Percentiles rank a stretch among this genome's conserved stretches.
Conservation (phyloP, 2,329 filamentous ascomycete genomes). For the Chrysoporthe austroafricana region DNA sequence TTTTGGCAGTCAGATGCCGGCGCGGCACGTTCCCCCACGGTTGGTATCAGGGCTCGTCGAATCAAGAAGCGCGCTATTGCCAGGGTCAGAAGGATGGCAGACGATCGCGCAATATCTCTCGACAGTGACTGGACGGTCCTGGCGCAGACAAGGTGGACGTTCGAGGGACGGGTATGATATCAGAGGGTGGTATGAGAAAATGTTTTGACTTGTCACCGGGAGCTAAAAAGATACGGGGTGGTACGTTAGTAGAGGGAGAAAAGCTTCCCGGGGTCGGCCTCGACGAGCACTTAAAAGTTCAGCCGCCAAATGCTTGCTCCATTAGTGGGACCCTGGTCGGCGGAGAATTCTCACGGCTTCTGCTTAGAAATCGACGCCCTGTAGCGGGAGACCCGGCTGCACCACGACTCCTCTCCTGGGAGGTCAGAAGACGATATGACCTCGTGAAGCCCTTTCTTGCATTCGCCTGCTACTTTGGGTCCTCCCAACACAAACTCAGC, state of each 20-base stretch:
- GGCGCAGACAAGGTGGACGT: constrained; percentile 18
- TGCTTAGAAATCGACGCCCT: constrained; percentile 13
- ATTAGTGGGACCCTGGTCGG: constrained; percentile 8
- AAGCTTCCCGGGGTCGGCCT: neutral
- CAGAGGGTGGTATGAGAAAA: neutral
- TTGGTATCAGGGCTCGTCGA: constrained; percentile 8
- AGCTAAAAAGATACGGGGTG: neutral
- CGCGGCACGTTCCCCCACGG: constrained; percentile 13
- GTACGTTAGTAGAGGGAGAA: neutral
- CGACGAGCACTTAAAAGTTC: neutral
- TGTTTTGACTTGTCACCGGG: neutral
- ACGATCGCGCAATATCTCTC: constrained; percentile 28
- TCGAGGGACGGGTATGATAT: neutral
- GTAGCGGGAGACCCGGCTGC: neutral
- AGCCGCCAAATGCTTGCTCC: neutral
- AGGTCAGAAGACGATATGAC: neutral
- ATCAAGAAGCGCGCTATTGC: constrained; percentile 9
- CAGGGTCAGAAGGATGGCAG: constrained; percentile 15
- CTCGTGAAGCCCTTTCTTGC: neutral
- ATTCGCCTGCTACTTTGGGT: neutral
- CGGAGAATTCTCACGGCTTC: neutral
- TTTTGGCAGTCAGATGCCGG: constrained; percentile 3
- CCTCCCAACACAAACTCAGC: neutral
- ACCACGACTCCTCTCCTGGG: neutral
- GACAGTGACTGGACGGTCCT: constrained; percentile 22